A percentile compares a stretch with the other conserved stretches of the same genome.
Conservation (phyloP, 73 alveolate genomes). For the Effrenium voratum region DNA sequence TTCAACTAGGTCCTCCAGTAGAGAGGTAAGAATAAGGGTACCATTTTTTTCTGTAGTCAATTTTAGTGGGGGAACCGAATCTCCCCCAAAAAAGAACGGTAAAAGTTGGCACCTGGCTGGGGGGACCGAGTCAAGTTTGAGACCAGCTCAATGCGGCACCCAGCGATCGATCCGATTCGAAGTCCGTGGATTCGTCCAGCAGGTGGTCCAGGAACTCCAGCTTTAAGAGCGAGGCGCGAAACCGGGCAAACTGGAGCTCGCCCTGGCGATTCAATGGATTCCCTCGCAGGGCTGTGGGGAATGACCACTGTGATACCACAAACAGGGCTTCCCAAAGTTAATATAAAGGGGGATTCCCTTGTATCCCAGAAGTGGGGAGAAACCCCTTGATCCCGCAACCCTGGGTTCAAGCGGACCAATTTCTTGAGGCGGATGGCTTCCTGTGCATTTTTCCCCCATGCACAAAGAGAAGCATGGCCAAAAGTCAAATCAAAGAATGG, state of each 20-base stretch:
- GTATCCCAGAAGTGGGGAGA: no score
- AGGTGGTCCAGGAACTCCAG: conserved; percentile 55
- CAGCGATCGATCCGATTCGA: no score
- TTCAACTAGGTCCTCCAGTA: no score
- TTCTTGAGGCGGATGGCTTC: not conserved
- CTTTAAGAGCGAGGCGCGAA: conserved; percentile 31
- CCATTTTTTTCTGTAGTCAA: not conserved
- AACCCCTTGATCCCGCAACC: not conserved
- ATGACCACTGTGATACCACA: not conserved
- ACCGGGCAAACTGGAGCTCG: conserved; percentile 78
- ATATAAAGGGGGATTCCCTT: no score
- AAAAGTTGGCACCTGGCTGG: no score
- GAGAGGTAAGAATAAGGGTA: no score
- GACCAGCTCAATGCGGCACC: no score
- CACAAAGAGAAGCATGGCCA: no score
- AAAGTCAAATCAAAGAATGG: no score
- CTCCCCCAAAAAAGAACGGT: not conserved
- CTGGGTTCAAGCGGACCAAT: not conserved
- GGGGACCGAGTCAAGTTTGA: no score
- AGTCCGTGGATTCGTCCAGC: not conserved
- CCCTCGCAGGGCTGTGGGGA: not conserved
- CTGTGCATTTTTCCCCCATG: not conserved
- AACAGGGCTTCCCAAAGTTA: not conserved
- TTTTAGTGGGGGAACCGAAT: not conserved
- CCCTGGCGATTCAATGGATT: conserved; percentile 35